phyloP scores from a whole-genome alignment of 768 basidiomycete species.

The Suillus decipiens region DNA sequence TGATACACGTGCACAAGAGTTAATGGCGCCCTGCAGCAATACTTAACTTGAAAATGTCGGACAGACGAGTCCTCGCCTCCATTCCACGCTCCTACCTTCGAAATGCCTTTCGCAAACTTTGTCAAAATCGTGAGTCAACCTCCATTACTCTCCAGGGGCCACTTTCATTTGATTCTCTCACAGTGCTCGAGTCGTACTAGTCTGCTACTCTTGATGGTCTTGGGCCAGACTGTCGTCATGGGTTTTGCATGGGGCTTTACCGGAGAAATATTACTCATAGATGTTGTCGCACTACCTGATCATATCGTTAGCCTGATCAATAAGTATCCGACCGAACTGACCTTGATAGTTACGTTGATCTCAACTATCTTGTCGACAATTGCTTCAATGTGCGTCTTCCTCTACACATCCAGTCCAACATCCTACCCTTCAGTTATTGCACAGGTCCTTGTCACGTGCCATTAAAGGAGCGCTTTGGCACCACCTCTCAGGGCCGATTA shows the following conservation, averaged over 20 bases:
- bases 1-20: neutral
- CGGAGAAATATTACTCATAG: neutral
- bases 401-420: neutral
- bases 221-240: neutral
- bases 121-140: neutral
- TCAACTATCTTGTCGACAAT: neutral
- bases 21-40: neutral
- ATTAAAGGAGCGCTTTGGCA: neutral
- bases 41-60: neutral
- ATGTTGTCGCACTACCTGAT: neutral
- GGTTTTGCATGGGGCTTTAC: conserved; percentile 1
- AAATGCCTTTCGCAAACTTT: neutral
- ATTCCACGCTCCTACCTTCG: too few species aligned
- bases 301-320: neutral
- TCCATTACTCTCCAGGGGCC: neutral
- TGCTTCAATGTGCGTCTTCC: neutral
- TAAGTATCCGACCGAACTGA: neutral
- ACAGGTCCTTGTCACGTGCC: conserved; percentile 2
- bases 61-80: neutral
- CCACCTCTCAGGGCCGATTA: neutral
- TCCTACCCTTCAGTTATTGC: neutral
- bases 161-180: neutral
- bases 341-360: neutral
- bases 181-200: too few species aligned
- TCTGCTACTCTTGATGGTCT: neutral